Evolutionary conservation across 192 early-diverging fungal genomes (phyloP).

Genomic region (Coemansia sp.): DNA sequence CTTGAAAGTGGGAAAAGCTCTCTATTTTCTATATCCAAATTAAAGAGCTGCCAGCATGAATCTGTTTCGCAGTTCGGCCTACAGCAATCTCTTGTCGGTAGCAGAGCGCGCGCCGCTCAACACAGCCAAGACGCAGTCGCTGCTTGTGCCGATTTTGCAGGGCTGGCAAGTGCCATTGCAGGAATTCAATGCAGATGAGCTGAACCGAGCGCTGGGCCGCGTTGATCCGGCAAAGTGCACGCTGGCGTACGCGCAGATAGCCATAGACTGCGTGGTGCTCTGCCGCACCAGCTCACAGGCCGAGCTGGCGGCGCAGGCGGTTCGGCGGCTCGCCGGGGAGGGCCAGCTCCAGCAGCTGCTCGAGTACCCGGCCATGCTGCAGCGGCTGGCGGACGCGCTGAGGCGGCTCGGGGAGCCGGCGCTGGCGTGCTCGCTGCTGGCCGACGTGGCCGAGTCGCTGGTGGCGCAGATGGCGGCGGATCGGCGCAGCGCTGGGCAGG

Average conservation of each 20-base stretch:
- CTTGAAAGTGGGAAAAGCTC: too few relatives aligned
- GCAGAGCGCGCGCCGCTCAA: background rate
- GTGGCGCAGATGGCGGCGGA: conserved; percentile 23
- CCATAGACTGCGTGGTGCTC: conserved; percentile 23
- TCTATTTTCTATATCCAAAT: background rate
- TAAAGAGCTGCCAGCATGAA: background rate
- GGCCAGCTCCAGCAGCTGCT: conserved; percentile 17
- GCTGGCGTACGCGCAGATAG: conserved; percentile 25
- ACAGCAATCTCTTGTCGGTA: conserved; percentile 5
- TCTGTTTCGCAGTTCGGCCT: conserved; percentile 1
- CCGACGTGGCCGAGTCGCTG: conserved; percentile 20
- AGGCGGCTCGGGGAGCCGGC: background rate
- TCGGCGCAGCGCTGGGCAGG: background rate
- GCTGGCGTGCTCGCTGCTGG: conserved; percentile 9
- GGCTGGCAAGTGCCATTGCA: conserved; percentile 1
- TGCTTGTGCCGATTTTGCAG: conserved; percentile 4
- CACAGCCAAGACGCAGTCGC: background rate
- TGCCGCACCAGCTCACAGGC: conserved; percentile 13
- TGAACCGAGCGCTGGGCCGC: background rate
- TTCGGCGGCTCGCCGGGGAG: background rate
- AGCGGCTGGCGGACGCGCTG: conserved; percentile 9
- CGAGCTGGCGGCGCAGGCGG: background rate
- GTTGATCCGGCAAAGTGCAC: background rate
- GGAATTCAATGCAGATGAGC: background rate
- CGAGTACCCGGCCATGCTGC: conserved; percentile 18